Percentiles rank a stretch among this genome's conserved stretches.
Evolutionary conservation across 2,329 filamentous ascomycete species (phyloP).

Genomic region (Aureobasidium zeae): DNA sequence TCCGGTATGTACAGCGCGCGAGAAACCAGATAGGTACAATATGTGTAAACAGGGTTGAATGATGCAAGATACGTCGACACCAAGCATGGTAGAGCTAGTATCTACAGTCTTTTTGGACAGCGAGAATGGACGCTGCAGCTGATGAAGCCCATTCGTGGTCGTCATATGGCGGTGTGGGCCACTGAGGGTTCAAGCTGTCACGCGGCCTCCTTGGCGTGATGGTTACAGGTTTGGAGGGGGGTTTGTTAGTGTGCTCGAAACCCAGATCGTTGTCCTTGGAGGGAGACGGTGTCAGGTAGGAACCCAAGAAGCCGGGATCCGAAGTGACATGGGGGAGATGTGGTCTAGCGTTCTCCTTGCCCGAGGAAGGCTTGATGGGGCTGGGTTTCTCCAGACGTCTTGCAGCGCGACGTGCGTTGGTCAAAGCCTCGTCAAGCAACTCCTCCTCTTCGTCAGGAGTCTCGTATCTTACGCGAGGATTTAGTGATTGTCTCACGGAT

Average conservation of each 20-base stretch:
- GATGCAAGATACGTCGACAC: neutral
- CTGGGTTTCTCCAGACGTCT: slow-evolving; percentile 51
- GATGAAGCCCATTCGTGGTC: slow-evolving; percentile 85
- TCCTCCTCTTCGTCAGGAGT: slow-evolving; percentile 96
- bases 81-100: neutral
- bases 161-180: slow-evolving; percentile 92
- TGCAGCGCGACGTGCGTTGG: slow-evolving; percentile 66
- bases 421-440: slow-evolving; percentile 78
- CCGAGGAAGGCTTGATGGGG: slow-evolving; percentile 11
- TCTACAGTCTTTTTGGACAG: slow-evolving; percentile 1
- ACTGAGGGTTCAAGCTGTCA: slow-evolving; percentile 54
- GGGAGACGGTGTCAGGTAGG: slow-evolving; percentile 64
- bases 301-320: slow-evolving; percentile 28
- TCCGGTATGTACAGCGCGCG: slow-evolving; percentile 10
- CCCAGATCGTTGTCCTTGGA: slow-evolving; percentile 76
- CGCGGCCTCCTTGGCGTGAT: slow-evolving; percentile 51
- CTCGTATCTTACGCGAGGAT: slow-evolving; percentile 78
- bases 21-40: slow-evolving; percentile 6
- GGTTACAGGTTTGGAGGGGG: slow-evolving; percentile 62
- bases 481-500: slow-evolving; percentile 58
- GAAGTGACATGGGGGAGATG: slow-evolving; percentile 52
- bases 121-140: slow-evolving; percentile 41
- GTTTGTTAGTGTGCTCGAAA: slow-evolving; percentile 55
- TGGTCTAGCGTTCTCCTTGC: slow-evolving; percentile 29
- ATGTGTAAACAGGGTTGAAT: neutral